A percentile compares a stretch with the other conserved stretches of the same genome.
These are phyloP conservation scores for Pisolithus tinctorius DNA, from an alignment of 768 basidiomycete genomes.

Conservation along the genomic window DNA sequence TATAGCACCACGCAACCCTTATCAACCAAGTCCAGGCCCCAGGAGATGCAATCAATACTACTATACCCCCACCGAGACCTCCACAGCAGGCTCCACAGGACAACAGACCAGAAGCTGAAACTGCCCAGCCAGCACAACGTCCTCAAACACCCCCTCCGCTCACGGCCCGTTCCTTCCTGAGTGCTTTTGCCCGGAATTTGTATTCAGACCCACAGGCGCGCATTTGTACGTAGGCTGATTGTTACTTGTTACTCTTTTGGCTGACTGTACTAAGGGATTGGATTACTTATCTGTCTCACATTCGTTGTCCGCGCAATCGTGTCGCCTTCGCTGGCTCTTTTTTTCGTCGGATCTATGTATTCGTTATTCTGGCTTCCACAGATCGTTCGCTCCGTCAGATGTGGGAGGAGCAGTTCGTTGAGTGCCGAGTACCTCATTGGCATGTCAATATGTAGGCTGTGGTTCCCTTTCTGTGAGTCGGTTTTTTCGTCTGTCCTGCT, in stretches of 20 bases:
- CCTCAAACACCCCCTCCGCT: constrained; percentile 14
- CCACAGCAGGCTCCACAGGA: constrained; percentile 1
- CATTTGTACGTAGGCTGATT: constrained; percentile 46
- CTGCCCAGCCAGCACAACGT: constrained; percentile 13
- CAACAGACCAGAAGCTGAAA: constrained; percentile 4
- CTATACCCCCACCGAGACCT: constrained; percentile 14
- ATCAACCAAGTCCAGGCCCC: constrained; percentile 81
- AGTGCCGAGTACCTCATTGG: constrained; percentile 69
- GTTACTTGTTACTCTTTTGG: constrained; percentile 3
- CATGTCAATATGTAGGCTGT: constrained; percentile 64
- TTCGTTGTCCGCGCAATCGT: constrained; percentile 70
- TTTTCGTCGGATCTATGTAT: constrained; percentile 65
- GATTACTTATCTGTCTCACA: constrained; percentile 61
- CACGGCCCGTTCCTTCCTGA: constrained; percentile 28
- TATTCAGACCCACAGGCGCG: constrained; percentile 66
- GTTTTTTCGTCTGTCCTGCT: not conserved
- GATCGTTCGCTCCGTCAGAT: constrained; percentile 67
- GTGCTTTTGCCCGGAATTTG: constrained; percentile 51
- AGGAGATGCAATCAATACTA: constrained; percentile 42
- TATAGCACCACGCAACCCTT: constrained; percentile 76
- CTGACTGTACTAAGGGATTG: constrained; percentile 43
- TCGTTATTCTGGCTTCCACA: constrained; percentile 83
- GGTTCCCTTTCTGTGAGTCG: constrained; percentile 66
- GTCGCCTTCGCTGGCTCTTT: constrained; percentile 55
- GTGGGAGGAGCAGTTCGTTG: constrained; percentile 66